phyloP scores from a whole-genome alignment of 2,329 filamentous ascomycete species.

The Cercospora sesami region DNA sequence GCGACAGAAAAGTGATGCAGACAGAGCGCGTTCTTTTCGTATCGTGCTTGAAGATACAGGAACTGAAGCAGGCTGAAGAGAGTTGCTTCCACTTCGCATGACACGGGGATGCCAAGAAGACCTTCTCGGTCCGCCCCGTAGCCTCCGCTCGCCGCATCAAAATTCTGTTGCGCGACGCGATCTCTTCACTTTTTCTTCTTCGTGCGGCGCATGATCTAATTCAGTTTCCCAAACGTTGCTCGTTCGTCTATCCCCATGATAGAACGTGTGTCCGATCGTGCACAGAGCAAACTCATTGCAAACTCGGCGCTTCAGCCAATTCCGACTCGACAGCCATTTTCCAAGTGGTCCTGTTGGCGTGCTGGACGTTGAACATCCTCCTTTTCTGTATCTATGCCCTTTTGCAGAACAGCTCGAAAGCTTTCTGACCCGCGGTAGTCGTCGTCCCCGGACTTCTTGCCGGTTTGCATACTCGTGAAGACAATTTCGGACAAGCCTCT shows the following conservation, averaged over 20 bases:
- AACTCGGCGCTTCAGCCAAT: slow-evolving; percentile 34
- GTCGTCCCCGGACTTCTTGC: background rate
- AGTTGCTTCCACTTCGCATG: background rate
- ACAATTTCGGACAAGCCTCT: background rate
- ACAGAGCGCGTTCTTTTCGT: background rate
- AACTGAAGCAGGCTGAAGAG: background rate
- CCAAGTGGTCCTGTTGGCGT: slow-evolving; percentile 39
- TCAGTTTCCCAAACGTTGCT: slow-evolving; percentile 36
- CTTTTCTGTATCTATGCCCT: slow-evolving; percentile 10
- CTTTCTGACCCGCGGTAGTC: slow-evolving; percentile 12
- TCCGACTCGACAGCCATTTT: slow-evolving; percentile 36
- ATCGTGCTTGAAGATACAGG: background rate
- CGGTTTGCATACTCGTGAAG: background rate
- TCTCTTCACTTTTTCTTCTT: slow-evolving; percentile 29
- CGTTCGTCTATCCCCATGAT: slow-evolving; percentile 30
- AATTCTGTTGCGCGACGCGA: slow-evolving; percentile 11
- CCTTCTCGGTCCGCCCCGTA: background rate
- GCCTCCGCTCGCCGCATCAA: background rate
- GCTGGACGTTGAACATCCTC: slow-evolving; percentile 37
- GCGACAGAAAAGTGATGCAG: background rate
- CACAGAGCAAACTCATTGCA: slow-evolving; percentile 42
- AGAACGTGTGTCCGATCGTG: slow-evolving; percentile 36
- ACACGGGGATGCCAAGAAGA: background rate
- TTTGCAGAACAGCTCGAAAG: background rate
- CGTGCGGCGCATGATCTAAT: slow-evolving; percentile 40